phyloP scores from a whole-genome alignment of 1,284 basidiomycete genomes.

The Athelia sp. region DNA sequence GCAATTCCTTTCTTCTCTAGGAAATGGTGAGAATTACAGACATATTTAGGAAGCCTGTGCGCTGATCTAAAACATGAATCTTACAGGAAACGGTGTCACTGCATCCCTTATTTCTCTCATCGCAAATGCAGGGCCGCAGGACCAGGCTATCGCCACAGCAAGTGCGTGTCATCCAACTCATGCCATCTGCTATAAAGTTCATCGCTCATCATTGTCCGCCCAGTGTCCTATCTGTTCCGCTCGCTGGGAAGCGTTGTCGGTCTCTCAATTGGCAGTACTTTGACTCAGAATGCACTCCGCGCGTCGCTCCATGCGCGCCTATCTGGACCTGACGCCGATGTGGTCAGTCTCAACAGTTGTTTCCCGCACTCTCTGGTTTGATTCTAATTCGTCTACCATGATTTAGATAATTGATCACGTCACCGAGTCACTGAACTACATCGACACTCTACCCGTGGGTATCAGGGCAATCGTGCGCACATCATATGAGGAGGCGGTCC shows the following conservation, averaged over 20 bases:
- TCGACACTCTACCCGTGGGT: constrained; percentile 41
- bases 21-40: constrained; percentile 47
- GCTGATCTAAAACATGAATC: too few relatives aligned
- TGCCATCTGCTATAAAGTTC: too few relatives aligned
- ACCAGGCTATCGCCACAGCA: constrained; percentile 62
- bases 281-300: constrained; percentile 47
- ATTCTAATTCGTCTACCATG: too few relatives aligned
- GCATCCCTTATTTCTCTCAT: constrained; percentile 56
- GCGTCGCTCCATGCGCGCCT: constrained; percentile 35
- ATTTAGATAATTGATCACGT: constrained; percentile 47
- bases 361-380: not conserved
- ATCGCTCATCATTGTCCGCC: not conserved
- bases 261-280: constrained; percentile 48
- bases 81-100: constrained; percentile 43
- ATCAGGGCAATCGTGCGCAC: constrained; percentile 37
- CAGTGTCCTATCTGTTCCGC: constrained; percentile 62
- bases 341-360: constrained; percentile 27
- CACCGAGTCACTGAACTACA: constrained; percentile 50
- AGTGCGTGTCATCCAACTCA: constrained; percentile 28
- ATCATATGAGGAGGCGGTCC: constrained; percentile 47
- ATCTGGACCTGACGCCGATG: constrained; percentile 39
- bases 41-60: too few relatives aligned
- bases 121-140: constrained; percentile 52
- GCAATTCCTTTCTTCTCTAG: constrained; percentile 35
- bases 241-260: constrained; percentile 57